Evolutionary conservation across 768 basidiomycete species (phyloP).

Genomic region (Tulasnella sp.): DNA sequence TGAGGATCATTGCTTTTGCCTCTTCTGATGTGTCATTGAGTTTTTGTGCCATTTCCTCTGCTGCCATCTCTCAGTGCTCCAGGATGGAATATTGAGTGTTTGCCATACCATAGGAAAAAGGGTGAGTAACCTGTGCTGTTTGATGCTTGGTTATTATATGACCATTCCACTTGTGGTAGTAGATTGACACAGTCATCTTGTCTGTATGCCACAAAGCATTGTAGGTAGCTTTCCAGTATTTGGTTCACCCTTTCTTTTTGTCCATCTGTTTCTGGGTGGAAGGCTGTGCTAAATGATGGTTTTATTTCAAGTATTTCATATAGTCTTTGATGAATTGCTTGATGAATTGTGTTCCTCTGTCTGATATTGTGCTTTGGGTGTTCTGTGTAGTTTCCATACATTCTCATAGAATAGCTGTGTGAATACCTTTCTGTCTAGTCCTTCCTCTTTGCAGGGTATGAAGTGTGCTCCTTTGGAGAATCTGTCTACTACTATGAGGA

Average conservation of each 20-base stretch:
- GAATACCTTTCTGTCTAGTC: not conserved
- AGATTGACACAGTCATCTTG: not conserved
- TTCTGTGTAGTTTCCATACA: conserved; percentile 7
- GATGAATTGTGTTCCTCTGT: conserved; percentile 5
- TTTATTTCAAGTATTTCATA: not conserved
- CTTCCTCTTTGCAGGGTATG: not conserved
- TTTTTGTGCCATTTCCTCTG: no score
- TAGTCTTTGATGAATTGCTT: not conserved
- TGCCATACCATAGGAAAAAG: not conserved
- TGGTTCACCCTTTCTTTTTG: conserved; percentile 7
- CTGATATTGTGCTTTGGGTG: not conserved
- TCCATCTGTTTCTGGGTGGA: conserved; percentile 3
- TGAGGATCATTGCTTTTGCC: no score
- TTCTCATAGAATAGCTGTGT: not conserved
- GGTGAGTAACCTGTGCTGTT: not conserved
- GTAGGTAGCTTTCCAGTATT: not conserved
- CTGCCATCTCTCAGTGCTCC: no score
- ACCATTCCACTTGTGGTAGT: not conserved
- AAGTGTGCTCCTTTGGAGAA: conserved; percentile 6
- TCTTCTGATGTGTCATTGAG: no score
- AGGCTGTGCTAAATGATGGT: not conserved
- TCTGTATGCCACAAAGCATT: not conserved
- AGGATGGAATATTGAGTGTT: no score
- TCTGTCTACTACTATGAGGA: conserved; percentile 9
- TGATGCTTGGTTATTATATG: not conserved